Evolutionary conservation across 441 rosid genomes (phyloP).

Genomic region (Lepidium campestre): DNA sequence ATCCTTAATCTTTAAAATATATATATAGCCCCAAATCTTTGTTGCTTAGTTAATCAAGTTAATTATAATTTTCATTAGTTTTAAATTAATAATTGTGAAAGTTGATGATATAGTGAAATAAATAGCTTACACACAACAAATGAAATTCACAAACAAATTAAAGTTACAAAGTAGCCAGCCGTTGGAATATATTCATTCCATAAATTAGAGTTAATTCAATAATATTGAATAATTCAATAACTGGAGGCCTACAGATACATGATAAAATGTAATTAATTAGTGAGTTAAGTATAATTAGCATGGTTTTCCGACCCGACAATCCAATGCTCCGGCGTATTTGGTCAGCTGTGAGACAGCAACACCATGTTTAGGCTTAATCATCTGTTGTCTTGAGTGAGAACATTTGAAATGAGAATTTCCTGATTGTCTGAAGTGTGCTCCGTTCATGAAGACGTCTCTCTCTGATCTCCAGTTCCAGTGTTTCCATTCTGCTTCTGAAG

Average conservation of each 20-base stretch:
- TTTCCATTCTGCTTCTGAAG: slow-evolving; percentile 36
- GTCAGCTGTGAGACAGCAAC: slow-evolving; percentile 31
- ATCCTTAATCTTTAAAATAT: no score
- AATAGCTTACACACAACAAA: no score
- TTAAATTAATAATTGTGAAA: no score
- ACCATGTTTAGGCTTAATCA: slow-evolving; percentile 46
- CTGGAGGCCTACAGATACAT: slow-evolving; percentile 17
- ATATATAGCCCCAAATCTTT: no score
- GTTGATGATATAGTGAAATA: no score
- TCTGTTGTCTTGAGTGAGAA: slow-evolving; percentile 18
- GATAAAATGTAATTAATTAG: slow-evolving; percentile 1
- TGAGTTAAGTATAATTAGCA: slow-evolving; percentile 16
- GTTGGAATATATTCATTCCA: no score
- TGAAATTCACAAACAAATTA: no score
- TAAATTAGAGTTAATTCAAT: no score
- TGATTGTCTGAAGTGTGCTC: slow-evolving; percentile 40
- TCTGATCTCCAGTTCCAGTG: slow-evolving; percentile 51
- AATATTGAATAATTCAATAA: no score
- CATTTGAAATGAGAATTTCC: slow-evolving; percentile 23
- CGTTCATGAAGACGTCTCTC: slow-evolving; percentile 43
- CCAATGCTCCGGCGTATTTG: slow-evolving; percentile 43
- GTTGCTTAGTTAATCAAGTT: no score
- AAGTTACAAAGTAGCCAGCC: no score
- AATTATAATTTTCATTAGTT: no score
- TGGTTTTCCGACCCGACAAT: slow-evolving; percentile 30